Evolutionary conservation across 345 rosid species (phyloP), one percentile per base, ranked within the genome.

Genomic region (Euclidium syriacum): DNA sequence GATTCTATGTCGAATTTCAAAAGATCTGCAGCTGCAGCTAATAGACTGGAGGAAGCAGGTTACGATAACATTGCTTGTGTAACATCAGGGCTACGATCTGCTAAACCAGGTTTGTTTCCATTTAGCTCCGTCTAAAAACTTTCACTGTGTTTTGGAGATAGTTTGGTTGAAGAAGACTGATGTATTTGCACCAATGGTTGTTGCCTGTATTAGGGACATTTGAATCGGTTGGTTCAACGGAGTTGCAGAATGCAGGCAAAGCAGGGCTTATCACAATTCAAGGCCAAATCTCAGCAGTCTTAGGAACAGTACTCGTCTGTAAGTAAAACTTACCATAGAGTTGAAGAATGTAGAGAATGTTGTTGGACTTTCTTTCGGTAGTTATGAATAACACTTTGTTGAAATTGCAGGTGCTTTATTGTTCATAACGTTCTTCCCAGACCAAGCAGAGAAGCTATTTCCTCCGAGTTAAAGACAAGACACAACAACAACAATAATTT

Each of bases 251-350:
- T 58, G 96, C 96, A 25, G 96, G 98, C 47, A 91, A 91, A 83
- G 96, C 95, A 27, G 98, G 96, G 63, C 78, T 91, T 75, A 67
- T 86, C 34, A 86, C 91, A 10, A 22, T 91, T 61, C 98, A 91
- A 84, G 98, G 98, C 63, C 76, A 88, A 73, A 86, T 91, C 74
- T 91, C 98, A 10, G 96, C 95, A 44, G 90, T 91, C 7, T 85
- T 91, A 3, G 95, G 96, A 75, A 88, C 98, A 9, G 87, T 88
- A 32, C 98, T 91, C 10, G 56, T 91, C 71, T 91, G 98, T 91
- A 78, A 84, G 96, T 77, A 23, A 30, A 36, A 16, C n/a, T 34
- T 64, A 17, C 36, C 42, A 19, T 24, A 14, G n/a, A 62, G 6
- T 39, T 52, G 25, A 14, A 36, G 17, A 33, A 33, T 5, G 6